Conservation (phyloP, 345 rosid species). For the Lenwebbia sp. region DNA sequence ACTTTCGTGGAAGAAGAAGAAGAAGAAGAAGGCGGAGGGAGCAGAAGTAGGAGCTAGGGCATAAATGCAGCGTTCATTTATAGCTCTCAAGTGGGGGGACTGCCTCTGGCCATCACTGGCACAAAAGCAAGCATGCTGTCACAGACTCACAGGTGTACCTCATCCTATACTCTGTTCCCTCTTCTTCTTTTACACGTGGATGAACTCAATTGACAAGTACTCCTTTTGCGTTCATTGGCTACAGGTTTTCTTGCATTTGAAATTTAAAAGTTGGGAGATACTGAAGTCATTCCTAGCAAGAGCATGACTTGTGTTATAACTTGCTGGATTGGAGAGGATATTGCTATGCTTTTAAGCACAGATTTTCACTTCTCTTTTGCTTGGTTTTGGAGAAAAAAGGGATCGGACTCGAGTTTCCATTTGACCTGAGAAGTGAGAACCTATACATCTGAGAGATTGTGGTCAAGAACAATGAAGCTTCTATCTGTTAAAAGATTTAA, state of each 20-base stretch:
- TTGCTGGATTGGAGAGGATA: background rate
- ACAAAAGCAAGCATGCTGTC: background rate
- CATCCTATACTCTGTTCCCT: background rate
- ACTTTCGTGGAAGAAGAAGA: background rate
- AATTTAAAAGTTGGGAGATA: background rate
- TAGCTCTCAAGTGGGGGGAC: background rate
- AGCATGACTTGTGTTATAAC: background rate
- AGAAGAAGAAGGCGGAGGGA: background rate
- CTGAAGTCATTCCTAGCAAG: background rate
- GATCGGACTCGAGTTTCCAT: background rate
- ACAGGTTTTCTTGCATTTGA: background rate
- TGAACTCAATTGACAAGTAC: background rate
- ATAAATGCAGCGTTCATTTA: background rate
- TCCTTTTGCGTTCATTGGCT: background rate
- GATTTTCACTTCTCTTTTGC: no score
- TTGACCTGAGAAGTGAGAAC: background rate
- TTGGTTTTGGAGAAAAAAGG: background rate
- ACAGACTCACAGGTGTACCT: background rate
- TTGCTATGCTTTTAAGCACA: no score
- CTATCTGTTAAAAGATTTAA: background rate
- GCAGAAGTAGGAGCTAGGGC: background rate
- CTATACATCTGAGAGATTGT: background rate
- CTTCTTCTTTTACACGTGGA: background rate
- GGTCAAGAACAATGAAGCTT: background rate
- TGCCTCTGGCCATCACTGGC: background rate